Evolutionary conservation across 2,329 filamentous ascomycete genomes (phyloP).

Genomic region (Pezicula rhizophila): DNA sequence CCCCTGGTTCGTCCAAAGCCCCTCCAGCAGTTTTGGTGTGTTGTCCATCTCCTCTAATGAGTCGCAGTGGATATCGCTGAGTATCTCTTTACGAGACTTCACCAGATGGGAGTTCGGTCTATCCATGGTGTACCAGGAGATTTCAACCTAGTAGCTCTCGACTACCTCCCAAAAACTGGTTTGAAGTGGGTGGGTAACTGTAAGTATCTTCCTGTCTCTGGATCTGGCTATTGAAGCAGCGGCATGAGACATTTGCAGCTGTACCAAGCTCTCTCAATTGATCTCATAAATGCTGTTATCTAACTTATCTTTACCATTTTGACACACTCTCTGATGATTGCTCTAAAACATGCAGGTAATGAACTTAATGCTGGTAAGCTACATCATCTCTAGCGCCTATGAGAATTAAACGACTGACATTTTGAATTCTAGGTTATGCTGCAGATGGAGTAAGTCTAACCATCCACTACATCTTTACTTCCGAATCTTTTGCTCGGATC

Average conservation of each 20-base stretch:
- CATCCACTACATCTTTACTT: background rate
- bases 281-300: too few relatives aligned
- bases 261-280: too few relatives aligned
- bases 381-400: background rate
- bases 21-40: background rate
- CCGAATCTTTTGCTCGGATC: background rate
- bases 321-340: too few relatives aligned
- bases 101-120: constrained; percentile 57
- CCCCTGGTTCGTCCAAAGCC: constrained; percentile 6
- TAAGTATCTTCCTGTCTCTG: too few relatives aligned
- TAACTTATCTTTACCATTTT: too few relatives aligned
- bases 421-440: constrained; percentile 52
- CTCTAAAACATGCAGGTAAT: constrained; percentile 39
- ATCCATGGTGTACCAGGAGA: constrained; percentile 67
- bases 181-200: constrained; percentile 60
- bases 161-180: constrained; percentile 54
- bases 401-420: background rate
- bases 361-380: constrained; percentile 65
- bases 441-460: constrained; percentile 51
- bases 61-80: constrained; percentile 49
- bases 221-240: too few relatives aligned
- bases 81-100: constrained; percentile 60
- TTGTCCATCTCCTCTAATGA: constrained; percentile 12
- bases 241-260: too few relatives aligned
- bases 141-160: constrained; percentile 65